Evolutionary conservation across 148 eudicot species (phyloP).

Genomic region (Rhododendron griersonianum): DNA sequence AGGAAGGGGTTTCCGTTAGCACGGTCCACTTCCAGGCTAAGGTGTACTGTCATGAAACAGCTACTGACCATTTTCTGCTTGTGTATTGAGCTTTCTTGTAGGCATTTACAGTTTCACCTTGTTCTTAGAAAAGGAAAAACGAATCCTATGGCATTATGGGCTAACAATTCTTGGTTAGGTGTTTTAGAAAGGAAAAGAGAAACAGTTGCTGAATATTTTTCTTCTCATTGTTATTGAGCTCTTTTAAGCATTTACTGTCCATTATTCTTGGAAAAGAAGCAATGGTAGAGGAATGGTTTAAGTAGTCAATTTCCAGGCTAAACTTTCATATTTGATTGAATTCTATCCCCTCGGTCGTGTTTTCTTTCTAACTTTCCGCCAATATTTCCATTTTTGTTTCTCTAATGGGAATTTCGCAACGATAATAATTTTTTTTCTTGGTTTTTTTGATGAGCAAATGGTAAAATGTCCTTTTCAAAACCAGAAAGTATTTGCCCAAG

Average conservation of each 20-base stretch:
- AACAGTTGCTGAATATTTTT: not conserved
- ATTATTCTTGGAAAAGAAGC: not conserved
- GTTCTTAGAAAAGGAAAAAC: not conserved
- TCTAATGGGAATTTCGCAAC: not conserved
- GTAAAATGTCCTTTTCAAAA: not conserved
- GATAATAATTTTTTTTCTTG: too few relatives aligned
- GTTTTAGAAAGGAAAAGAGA: not conserved
- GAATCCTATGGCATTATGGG: not conserved
- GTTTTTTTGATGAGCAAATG: not conserved
- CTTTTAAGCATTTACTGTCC: not conserved
- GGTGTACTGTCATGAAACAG: not conserved
- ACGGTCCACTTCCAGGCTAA: not conserved
- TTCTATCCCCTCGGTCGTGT: not conserved
- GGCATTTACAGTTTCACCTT: not conserved
- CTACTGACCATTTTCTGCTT: not conserved
- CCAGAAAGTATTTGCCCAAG: not conserved
- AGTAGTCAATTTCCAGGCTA: not conserved
- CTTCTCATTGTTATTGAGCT: not conserved
- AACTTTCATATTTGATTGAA: not conserved
- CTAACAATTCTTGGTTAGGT: not conserved
- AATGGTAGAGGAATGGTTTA: not conserved
- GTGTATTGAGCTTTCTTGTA: not conserved
- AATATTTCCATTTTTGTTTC: not conserved
- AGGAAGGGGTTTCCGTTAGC: constrained; percentile 42
- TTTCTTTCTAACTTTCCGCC: not conserved